These are phyloP conservation scores for Phragmites australis DNA, from an alignment of 176 grass and related monocot species.

Conservation along the genomic window DNA sequence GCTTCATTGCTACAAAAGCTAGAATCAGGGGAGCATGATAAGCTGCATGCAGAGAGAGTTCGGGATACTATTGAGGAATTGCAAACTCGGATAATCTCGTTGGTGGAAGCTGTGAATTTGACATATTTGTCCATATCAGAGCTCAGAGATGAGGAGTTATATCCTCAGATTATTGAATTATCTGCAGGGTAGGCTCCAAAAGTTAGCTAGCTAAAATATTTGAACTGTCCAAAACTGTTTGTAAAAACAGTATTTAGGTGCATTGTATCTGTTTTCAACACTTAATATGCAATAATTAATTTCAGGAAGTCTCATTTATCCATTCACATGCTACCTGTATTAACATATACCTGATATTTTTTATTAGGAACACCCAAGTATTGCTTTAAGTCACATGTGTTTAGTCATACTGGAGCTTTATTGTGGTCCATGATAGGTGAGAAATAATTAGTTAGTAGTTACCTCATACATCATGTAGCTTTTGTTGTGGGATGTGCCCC, in stretches of 20 bases:
- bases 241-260: background rate
- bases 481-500: background rate
- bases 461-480: background rate
- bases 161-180: constrained; percentile 90
- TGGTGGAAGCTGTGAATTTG: constrained; percentile 70
- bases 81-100: constrained; percentile 75
- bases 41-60: constrained; percentile 69
- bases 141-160: constrained; percentile 90
- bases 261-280: constrained; percentile 32
- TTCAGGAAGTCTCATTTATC: background rate
- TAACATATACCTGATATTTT: constrained; percentile 13
- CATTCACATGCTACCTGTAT: background rate
- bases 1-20: constrained; percentile 63
- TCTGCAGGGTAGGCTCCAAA: constrained; percentile 70
- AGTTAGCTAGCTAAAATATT: constrained; percentile 24
- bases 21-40: constrained; percentile 79
- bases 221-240: constrained; percentile 19
- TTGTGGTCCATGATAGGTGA: constrained; percentile 1
- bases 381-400: background rate
- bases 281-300: constrained; percentile 1
- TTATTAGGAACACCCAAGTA: background rate
- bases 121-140: constrained; percentile 80
- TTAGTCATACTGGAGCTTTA: constrained; percentile 12
- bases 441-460: constrained; percentile 23
- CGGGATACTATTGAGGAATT: constrained; percentile 69